Evolutionary conservation across 495 filamentous ascomycete genomes (phyloP), one percentile per base, ranked within the genome.

Genomic region (Pseudevernia furfuracea): DNA sequence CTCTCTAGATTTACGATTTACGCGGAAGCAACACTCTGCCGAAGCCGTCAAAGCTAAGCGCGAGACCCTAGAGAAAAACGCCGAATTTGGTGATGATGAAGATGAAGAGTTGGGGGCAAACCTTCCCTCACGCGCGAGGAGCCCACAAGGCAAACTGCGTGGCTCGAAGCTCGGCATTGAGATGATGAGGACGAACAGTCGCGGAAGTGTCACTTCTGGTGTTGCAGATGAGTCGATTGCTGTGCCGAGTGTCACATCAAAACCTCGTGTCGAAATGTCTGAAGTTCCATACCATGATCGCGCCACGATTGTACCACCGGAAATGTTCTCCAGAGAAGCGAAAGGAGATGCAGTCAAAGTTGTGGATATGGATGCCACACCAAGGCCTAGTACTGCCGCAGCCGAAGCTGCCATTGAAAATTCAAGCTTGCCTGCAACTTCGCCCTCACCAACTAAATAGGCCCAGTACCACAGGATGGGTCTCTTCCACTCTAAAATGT

Each of bases 181-280:
- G 75, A 96, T 96, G 92, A 92, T 96, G 90, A 84, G 92, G 25
- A 95, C 91, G 30, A 95, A 96, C 73, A 94, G 90, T 64, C 86
- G 90, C 62, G 92, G 92, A 34, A 96, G 91, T 70, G 84, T 95
- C 46, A 84, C 89, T 49, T 81, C 79, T 61, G 58, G 52, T 37
- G 56, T 52, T 19, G 62, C 64, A 28, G 68, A 69, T 28, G 60
- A 65, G 58, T 58, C 58, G 11, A 44, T 53, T 36, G 56, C 36
- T 49, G 52, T 56, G 34, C 44, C 37, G 14, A 30, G 21, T 34
- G n/a, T 55, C 17, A 57, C 58, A 15, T 37, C 55, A n/a, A 53
- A 48, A 36, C 52, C 64, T 52, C 48, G 53, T 49, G 11, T 38
- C 17, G 58, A 17, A 7, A 52, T 63, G 34, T 21, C 53, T 30